Evolutionary conservation across 2,329 filamentous ascomycete genomes (phyloP).

Genomic region (Nothopassalora personata): DNA sequence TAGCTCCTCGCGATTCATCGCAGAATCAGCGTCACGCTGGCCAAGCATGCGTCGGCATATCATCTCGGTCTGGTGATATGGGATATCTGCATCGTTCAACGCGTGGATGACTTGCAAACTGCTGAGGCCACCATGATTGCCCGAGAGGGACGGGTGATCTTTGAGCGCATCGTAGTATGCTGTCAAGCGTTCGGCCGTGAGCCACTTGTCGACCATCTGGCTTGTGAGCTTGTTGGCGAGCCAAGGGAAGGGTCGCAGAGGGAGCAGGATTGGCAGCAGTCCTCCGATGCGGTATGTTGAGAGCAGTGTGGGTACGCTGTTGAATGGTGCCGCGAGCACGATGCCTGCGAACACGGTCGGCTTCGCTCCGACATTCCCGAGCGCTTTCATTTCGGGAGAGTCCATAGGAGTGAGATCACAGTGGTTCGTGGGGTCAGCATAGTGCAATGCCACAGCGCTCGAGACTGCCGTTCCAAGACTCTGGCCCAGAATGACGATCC

Average conservation of each 20-base stretch:
- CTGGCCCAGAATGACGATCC: constrained; percentile 78
- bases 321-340: constrained; percentile 75
- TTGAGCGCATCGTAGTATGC: constrained; percentile 55
- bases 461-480: constrained; percentile 84
- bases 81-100: constrained; percentile 75
- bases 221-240: constrained; percentile 57
- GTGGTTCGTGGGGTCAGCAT: constrained; percentile 37
- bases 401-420: constrained; percentile 11
- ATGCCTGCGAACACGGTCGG: constrained; percentile 68
- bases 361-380: not conserved
- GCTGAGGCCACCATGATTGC: constrained; percentile 36
- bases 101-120: constrained; percentile 72
- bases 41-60: constrained; percentile 58
- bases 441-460: constrained; percentile 67
- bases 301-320: constrained; percentile 65
- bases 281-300: constrained; percentile 75
- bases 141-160: constrained; percentile 25
- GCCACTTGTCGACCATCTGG: constrained; percentile 76
- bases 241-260: constrained; percentile 62
- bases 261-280: constrained; percentile 70
- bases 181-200: constrained; percentile 61
- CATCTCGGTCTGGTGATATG: constrained; percentile 62
- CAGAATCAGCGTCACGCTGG: constrained; percentile 36
- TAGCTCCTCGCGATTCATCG: constrained; percentile 28
- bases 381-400: constrained; percentile 6